Percentiles rank a stretch among this genome's conserved stretches.
Conservation (phyloP, 2,329 filamentous ascomycete genomes). For the Pseudogymnoascus sp. region DNA sequence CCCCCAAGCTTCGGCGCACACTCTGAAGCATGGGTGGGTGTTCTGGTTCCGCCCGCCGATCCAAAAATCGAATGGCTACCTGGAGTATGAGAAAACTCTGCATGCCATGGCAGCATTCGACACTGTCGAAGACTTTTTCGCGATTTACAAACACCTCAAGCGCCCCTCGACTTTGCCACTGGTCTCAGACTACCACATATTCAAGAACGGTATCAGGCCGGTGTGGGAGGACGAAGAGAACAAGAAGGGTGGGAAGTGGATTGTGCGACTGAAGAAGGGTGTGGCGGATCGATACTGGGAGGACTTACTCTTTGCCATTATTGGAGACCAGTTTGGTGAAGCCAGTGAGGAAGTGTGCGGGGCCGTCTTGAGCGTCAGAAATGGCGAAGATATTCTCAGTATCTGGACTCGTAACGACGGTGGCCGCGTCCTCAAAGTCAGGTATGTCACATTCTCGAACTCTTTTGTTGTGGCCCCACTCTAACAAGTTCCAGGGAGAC, state of each 20-base stretch:
- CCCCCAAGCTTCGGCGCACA: conserved; percentile 41
- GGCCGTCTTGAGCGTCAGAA: conserved; percentile 86
- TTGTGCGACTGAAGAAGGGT: conserved; percentile 92
- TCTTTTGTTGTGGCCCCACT: neutral
- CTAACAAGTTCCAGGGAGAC: conserved; percentile 54
- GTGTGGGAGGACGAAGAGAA: conserved; percentile 99
- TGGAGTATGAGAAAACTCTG: conserved; percentile 95
- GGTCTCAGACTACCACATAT: conserved; percentile 96
- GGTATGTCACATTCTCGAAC: conserved; percentile 47
- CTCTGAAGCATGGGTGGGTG: conserved; percentile 81
- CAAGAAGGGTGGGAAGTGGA: conserved; percentile 94
- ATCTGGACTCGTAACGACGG: conserved; percentile 96
- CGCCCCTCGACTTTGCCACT: conserved; percentile 79
- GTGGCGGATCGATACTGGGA: conserved; percentile 97
- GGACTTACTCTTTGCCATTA: conserved; percentile 79
- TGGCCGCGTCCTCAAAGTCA: conserved; percentile 89
- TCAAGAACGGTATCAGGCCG: conserved; percentile 90
- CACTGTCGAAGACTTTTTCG: conserved; percentile 86
- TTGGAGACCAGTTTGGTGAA: conserved; percentile 90
- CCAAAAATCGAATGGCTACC: conserved; percentile 78
- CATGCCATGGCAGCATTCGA: conserved; percentile 75
- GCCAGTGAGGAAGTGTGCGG: conserved; percentile 92
- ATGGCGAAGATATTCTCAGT: conserved; percentile 93
- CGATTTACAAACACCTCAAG: conserved; percentile 81
- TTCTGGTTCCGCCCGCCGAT: conserved; percentile 97